phyloP scores from a whole-genome alignment of 306 rosid genomes.

The Cucurbita pepo region DNA sequence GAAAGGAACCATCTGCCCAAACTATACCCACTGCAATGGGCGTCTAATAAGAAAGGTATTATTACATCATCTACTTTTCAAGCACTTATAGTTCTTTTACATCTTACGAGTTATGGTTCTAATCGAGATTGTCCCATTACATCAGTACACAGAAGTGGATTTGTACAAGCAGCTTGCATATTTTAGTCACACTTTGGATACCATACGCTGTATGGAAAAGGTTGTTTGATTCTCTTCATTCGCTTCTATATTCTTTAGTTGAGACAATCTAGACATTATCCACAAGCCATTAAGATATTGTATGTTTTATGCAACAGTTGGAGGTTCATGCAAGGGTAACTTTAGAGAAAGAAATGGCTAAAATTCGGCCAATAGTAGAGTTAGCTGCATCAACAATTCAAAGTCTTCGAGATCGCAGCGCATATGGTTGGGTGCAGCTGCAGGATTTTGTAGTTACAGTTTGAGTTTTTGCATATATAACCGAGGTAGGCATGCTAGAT shows the following conservation, averaged over 20 bases:
- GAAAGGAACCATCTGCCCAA: slow-evolving; percentile 87
- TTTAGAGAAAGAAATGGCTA: slow-evolving; percentile 50
- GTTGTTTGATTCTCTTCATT: slow-evolving; percentile 15
- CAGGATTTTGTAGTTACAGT: slow-evolving; percentile 38
- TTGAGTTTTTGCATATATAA: slow-evolving; percentile 13
- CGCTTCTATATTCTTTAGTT: neutral
- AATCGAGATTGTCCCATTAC: neutral
- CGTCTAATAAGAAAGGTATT: slow-evolving; percentile 66
- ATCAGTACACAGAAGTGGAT: slow-evolving; percentile 74
- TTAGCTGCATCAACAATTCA: slow-evolving; percentile 49
- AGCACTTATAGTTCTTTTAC: neutral
- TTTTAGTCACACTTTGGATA: slow-evolving; percentile 63
- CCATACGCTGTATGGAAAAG: slow-evolving; percentile 58
- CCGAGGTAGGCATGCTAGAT: neutral
- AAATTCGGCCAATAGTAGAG: slow-evolving; percentile 39
- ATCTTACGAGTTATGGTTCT: neutral
- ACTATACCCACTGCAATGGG: slow-evolving; percentile 83
- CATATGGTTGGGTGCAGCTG: slow-evolving; percentile 74
- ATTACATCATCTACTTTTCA: slow-evolving; percentile 10
- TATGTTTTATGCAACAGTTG: slow-evolving; percentile 24
- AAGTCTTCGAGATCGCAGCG: slow-evolving; percentile 60
- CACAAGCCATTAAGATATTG: neutral
- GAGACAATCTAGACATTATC: neutral
- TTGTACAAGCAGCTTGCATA: slow-evolving; percentile 73
- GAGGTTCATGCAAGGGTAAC: slow-evolving; percentile 37